Conservation (phyloP, 75 land plant genomes). For the Cupressus sempervirens region DNA sequence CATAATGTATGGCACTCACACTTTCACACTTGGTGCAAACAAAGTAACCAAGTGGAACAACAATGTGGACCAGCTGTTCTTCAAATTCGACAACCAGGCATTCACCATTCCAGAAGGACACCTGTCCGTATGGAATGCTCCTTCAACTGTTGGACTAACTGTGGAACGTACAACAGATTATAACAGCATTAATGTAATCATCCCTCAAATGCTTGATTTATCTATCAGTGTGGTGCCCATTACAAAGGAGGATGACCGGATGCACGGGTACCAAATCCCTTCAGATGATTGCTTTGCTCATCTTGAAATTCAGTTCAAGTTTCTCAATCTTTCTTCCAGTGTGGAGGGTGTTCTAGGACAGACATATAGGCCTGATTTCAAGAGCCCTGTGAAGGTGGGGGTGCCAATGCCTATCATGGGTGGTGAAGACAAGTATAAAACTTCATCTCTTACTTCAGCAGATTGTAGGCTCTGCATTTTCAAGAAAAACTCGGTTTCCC, state of each 20-base stretch:
- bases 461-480: conserved; percentile 33
- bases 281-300: conserved; percentile 48
- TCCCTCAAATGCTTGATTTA: conserved; percentile 13
- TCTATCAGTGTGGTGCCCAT: conserved; percentile 25
- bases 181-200: conserved; percentile 21
- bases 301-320: conserved; percentile 52
- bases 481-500: not conserved
- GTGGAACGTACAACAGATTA: conserved; percentile 18
- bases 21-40: conserved; percentile 24
- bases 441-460: conserved; percentile 41
- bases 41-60: conserved; percentile 25
- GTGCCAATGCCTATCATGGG: conserved; percentile 69
- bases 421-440: conserved; percentile 52
- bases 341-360: conserved; percentile 60
- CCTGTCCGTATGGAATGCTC: conserved; percentile 17
- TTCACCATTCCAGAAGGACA: conserved; percentile 12
- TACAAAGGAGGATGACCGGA: conserved; percentile 19
- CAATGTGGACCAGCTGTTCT: conserved; percentile 20
- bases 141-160: not conserved
- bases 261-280: conserved; percentile 28
- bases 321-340: conserved; percentile 20
- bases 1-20: conserved; percentile 28
- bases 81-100: conserved; percentile 19
- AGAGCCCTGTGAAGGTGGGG: conserved; percentile 55
- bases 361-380: conserved; percentile 54